A percentile compares a stretch with the other conserved stretches of the same genome.
phyloP scores from a whole-genome alignment of 352 stramenopile genomes.

The Albugo laibachii region DNA sequence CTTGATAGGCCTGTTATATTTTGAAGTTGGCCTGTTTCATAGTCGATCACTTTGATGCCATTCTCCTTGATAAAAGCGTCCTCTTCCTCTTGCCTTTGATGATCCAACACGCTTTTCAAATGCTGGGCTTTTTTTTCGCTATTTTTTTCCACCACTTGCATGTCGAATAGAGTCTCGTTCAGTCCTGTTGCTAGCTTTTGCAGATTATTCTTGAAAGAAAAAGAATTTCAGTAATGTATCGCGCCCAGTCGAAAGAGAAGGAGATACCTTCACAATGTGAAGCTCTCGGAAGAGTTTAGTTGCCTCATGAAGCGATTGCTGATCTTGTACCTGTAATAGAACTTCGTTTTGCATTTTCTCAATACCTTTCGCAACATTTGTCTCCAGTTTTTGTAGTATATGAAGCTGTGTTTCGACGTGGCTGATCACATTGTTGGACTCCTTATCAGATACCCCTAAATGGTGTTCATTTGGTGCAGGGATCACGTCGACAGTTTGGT shows the following conservation, averaged over 20 bases:
- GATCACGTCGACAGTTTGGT: too few species aligned
- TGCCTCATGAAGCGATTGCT: slow-evolving; percentile 11
- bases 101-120: slow-evolving; percentile 44
- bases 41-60: slow-evolving; percentile 64
- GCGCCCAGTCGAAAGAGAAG: background rate
- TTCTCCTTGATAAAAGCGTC: slow-evolving; percentile 63
- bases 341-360: slow-evolving; percentile 16
- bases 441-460: too few species aligned
- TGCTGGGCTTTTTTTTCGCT: slow-evolving; percentile 62
- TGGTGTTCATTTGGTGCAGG: too few species aligned
- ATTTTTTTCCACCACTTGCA: slow-evolving; percentile 68
- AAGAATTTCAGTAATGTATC: background rate
- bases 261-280: slow-evolving; percentile 11
- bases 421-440: slow-evolving; percentile 15
- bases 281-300: slow-evolving; percentile 21
- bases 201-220: slow-evolving; percentile 16
- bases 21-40: slow-evolving; percentile 58
- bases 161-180: slow-evolving; percentile 53
- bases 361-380: slow-evolving; percentile 45
- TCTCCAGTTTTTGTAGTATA: slow-evolving; percentile 48
- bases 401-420: slow-evolving; percentile 57
- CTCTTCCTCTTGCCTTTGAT: slow-evolving; percentile 57
- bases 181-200: slow-evolving; percentile 43
- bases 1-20: slow-evolving; percentile 49
- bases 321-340: slow-evolving; percentile 11